Conservation (phyloP, 331 rosid species). For the Pyrus hybrid region DNA sequence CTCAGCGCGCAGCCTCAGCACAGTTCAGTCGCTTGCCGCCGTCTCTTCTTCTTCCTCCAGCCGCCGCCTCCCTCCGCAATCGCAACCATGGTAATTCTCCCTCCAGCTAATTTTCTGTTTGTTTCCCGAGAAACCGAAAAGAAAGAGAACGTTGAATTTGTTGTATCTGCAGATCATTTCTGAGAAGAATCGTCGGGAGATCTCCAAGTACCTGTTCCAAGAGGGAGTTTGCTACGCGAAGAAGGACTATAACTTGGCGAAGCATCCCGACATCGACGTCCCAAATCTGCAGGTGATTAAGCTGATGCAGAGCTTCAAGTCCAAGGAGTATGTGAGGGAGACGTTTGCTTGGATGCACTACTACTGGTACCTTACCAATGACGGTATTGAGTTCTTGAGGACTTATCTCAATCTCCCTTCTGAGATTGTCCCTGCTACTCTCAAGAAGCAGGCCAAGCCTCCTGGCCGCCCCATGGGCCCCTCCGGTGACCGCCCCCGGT, state of each 20-base stretch:
- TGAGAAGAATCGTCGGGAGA: conserved; percentile 81
- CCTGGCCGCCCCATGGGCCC: conserved; percentile 74
- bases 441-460: conserved; percentile 82
- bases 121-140: background rate
- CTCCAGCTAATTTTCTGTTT: background rate
- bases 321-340: conserved; percentile 81
- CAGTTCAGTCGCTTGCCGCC: background rate
- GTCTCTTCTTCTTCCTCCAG: background rate
- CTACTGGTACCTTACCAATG: conserved; percentile 91
- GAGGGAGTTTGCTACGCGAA: conserved; percentile 96
- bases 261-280: conserved; percentile 90
- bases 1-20: too few relatives aligned
- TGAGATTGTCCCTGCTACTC: conserved; percentile 84
- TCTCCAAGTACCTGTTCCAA: conserved; percentile 93
- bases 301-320: conserved; percentile 94
- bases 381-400: conserved; percentile 85
- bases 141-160: background rate
- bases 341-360: conserved; percentile 97
- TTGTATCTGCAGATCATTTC: conserved; percentile 49
- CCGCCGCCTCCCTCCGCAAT: background rate
- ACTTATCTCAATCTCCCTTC: conserved; percentile 91
- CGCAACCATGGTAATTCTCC: conserved; percentile 6
- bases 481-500: conserved; percentile 90
- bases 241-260: conserved; percentile 78
- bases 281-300: conserved; percentile 92